These are phyloP conservation scores for Iris pallida DNA, from an alignment of 116 monocot genomes.

Conservation along the genomic window DNA sequence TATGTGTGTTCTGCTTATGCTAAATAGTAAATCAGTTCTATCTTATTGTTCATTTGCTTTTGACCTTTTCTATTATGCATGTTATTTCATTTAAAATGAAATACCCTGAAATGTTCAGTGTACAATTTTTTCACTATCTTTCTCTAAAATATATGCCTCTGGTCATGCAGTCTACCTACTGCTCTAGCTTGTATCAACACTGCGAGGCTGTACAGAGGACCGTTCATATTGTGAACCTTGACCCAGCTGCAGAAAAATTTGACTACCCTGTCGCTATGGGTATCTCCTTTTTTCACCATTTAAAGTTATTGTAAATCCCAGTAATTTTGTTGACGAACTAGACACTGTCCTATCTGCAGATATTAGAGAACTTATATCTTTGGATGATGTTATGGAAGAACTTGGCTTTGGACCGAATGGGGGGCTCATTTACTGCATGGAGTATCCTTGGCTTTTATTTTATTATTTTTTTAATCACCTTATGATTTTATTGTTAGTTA, in stretches of 20 bases:
- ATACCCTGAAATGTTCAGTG: not conserved
- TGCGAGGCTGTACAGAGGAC: slow-evolving; percentile 65
- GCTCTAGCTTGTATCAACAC: slow-evolving; percentile 81
- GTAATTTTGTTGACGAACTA: not conserved
- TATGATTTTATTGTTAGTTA: not conserved
- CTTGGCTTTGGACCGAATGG: slow-evolving; percentile 86
- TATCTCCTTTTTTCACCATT: slow-evolving; percentile 16
- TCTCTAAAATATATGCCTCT: not conserved
- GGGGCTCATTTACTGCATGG: slow-evolving; percentile 92
- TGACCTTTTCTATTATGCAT: not conserved
- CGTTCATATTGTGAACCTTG: slow-evolving; percentile 83
- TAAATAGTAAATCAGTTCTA: not conserved
- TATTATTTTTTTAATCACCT: not conserved
- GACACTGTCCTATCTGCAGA: slow-evolving; percentile 33
- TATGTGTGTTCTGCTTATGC: too few relatives aligned
- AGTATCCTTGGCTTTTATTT: slow-evolving; percentile 59
- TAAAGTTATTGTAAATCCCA: not conserved
- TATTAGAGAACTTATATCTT: slow-evolving; percentile 87
- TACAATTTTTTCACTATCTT: not conserved
- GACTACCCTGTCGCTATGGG: slow-evolving; percentile 84
- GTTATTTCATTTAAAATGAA: not conserved
- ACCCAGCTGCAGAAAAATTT: slow-evolving; percentile 88
- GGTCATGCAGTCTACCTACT: slow-evolving; percentile 74
- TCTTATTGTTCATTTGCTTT: slow-evolving; percentile 7
- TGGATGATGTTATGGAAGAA: slow-evolving; percentile 98